Evolutionary conservation across 2,329 filamentous ascomycete genomes (phyloP).

Genomic region (Daldinia sp.): DNA sequence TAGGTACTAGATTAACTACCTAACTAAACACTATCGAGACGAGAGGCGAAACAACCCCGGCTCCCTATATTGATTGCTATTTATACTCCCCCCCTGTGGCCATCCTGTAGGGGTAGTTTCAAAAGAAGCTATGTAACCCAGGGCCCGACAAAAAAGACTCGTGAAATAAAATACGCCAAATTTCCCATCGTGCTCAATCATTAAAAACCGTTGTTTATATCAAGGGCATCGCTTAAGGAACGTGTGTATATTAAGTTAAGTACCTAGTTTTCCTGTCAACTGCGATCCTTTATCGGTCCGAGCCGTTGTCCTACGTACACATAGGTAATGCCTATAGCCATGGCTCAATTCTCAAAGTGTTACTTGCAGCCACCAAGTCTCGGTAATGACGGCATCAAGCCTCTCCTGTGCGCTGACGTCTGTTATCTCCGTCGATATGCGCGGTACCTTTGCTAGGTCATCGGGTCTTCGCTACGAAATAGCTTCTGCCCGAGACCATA

Average conservation of each 20-base stretch:
- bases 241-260: background rate
- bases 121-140: background rate
- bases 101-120: slow-evolving; percentile 6
- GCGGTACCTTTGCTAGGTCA: background rate
- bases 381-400: background rate
- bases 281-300: background rate
- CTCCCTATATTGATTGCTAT: slow-evolving; percentile 10
- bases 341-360: background rate
- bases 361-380: background rate
- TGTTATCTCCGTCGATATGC: slow-evolving; percentile 6
- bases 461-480: background rate
- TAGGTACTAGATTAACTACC: background rate
- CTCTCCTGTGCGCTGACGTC: background rate
- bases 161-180: background rate
- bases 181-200: background rate
- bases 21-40: background rate
- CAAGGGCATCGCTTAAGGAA: background rate
- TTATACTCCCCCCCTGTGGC: slow-evolving; percentile 14
- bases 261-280: background rate
- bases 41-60: slow-evolving; percentile 23
- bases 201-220: background rate
- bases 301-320: background rate
- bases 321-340: background rate
- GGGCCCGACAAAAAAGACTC: background rate
- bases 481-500: background rate